phyloP scores from a whole-genome alignment of 352 stramenopile genomes.

The Phytophthora hibernalis region DNA sequence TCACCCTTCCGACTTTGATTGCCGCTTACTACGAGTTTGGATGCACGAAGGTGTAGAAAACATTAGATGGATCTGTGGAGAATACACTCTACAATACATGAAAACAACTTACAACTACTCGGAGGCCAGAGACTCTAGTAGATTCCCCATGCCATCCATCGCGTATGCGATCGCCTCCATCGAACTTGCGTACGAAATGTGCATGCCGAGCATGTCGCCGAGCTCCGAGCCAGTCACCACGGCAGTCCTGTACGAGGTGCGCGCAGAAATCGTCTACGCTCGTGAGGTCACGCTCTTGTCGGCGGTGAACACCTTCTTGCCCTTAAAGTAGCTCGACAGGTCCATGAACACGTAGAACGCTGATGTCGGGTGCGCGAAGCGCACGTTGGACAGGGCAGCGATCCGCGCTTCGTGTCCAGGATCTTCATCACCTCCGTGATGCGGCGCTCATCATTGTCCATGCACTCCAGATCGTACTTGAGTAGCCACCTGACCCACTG shows the following conservation, averaged over 20 bases:
- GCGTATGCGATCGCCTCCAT: slow-evolving; percentile 81
- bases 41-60: too few relatives aligned
- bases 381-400: slow-evolving; percentile 84
- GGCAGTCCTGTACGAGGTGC: slow-evolving; percentile 92
- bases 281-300: slow-evolving; percentile 41
- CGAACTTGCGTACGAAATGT: slow-evolving; percentile 96
- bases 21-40: too few relatives aligned
- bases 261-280: slow-evolving; percentile 84
- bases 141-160: too few relatives aligned
- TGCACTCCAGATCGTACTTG: too few relatives aligned
- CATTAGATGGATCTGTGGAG: too few relatives aligned
- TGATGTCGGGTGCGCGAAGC: slow-evolving; percentile 85
- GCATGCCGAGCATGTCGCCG: slow-evolving; percentile 91
- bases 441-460: too few relatives aligned
- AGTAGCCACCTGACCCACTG: slow-evolving; percentile 93
- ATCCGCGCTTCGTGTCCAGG: slow-evolving; percentile 78
- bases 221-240: slow-evolving; percentile 96
- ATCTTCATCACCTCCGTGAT: slow-evolving; percentile 91
- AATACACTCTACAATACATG: too few relatives aligned
- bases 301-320: slow-evolving; percentile 45
- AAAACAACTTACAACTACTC: too few relatives aligned
- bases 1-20: too few relatives aligned
- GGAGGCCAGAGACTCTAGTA: too few relatives aligned
- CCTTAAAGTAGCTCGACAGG: slow-evolving; percentile 80
- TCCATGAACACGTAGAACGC: slow-evolving; percentile 97